phyloP scores from a whole-genome alignment of 2,329 filamentous ascomycete genomes.

The Venturia carpophila region DNA sequence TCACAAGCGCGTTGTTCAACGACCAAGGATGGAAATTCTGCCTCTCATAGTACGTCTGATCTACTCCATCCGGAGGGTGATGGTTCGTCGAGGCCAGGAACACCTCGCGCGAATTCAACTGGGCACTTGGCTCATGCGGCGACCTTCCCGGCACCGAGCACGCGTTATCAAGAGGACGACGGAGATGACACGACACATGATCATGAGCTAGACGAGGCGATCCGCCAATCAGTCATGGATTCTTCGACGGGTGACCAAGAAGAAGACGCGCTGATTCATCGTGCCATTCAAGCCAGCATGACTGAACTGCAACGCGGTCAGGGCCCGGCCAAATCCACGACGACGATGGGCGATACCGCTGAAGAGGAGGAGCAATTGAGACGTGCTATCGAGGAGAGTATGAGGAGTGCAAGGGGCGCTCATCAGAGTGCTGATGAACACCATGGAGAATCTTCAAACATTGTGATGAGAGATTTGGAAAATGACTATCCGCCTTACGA shows the following conservation, averaged over 20 bases:
- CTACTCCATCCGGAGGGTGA: not conserved
- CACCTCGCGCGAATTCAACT: not conserved
- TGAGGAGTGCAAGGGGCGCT: slow-evolving; percentile 23
- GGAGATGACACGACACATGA: slow-evolving; percentile 11
- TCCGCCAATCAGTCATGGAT: slow-evolving; percentile 46
- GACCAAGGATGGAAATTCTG: not conserved
- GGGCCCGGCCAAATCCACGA: slow-evolving; percentile 21
- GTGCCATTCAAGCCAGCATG: slow-evolving; percentile 66
- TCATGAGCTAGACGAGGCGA: slow-evolving; percentile 63
- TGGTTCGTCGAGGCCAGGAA: not conserved
- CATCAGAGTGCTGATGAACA: slow-evolving; percentile 19
- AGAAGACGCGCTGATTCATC: slow-evolving; percentile 64
- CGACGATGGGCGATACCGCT: slow-evolving; percentile 25
- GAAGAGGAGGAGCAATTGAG: slow-evolving; percentile 41
- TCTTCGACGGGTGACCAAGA: slow-evolving; percentile 47
- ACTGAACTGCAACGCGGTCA: slow-evolving; percentile 42
- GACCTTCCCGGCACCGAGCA: not conserved
- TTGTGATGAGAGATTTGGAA: slow-evolving; percentile 18
- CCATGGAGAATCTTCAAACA: slow-evolving; percentile 17
- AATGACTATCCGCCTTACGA: slow-evolving; percentile 15
- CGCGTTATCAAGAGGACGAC: not conserved
- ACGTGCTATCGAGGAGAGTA: slow-evolving; percentile 41
- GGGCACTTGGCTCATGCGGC: not conserved
- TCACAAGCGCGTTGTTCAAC: not conserved
- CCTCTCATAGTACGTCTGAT: slow-evolving; percentile 12